Base-by-base conservation (phyloP, 2,329 filamentous ascomycete genomes). In the Thelonectria olida region DNA sequence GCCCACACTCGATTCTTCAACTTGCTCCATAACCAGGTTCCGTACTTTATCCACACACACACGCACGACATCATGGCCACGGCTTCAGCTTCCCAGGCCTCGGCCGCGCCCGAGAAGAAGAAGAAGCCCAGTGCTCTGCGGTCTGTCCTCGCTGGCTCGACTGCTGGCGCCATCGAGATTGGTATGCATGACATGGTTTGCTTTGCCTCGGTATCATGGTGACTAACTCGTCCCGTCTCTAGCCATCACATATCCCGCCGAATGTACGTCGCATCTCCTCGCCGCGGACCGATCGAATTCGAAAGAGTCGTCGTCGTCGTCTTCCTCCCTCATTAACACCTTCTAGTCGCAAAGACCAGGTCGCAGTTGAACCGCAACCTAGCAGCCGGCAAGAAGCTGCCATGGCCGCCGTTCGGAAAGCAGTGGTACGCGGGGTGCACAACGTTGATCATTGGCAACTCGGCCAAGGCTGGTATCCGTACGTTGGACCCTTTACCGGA, bases 381-480 rank as follows among this genome's bases (percentile, higher is more conserved):
- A 72, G 84, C 91, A 49, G 89, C 91, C 56, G 90, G 90, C 47
- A 84, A 96, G 82, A 97, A 97, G 82, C 86, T 97, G 27, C 93
- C 95, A 54, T 97, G 93, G 92, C 96, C 96, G 42, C 92, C 92
- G 10, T 98, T 98, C 73, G 96, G 96, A 49, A 84, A 81, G 70
- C 93, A 97, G 78, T 99, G 96, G 96, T 99, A 99, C 78, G 95
- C 96, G 12, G 96, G 96, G 36, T 99, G 96, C 81, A 98, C 96
- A 47, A 98, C 96, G 25, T 81, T 97, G 75, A 97, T 99, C 61
- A 93, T 98, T 69, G 96, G 96, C 63, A 99, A 99, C 80, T 96
- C 93, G 54, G 85, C 96, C 75, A 99, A 99, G 82, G 96, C 96
- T 36, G 96, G 93, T 61, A 96, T 98, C 65, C 90, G 93, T 94